These are phyloP conservation scores for Candida loeiensis DNA, from an alignment of 805 yeast genomes.

Conservation along the genomic window DNA sequence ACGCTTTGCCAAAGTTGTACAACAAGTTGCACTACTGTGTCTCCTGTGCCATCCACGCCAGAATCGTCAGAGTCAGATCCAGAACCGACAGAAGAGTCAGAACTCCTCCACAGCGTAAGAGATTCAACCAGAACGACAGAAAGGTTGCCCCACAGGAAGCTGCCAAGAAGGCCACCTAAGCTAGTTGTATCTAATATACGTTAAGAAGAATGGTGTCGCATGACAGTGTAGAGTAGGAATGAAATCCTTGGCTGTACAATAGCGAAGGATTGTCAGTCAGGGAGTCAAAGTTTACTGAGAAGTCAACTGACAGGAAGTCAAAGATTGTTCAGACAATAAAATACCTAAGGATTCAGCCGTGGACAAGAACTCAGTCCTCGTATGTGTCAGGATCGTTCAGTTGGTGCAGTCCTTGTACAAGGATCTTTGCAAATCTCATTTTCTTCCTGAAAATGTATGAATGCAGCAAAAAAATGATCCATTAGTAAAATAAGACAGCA, in stretches of 20 bases:
- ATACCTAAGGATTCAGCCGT: too few relatives aligned
- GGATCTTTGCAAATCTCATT: too few relatives aligned
- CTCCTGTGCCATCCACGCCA: slow-evolving; percentile 99
- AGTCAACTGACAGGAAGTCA: too few relatives aligned
- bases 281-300: too few relatives aligned
- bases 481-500: too few relatives aligned
- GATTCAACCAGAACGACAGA: slow-evolving; percentile 88
- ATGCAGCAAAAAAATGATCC: too few relatives aligned
- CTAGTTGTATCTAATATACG: slow-evolving; percentile 1
- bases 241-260: neutral
- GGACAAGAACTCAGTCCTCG: too few relatives aligned
- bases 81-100: slow-evolving; percentile 98
- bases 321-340: neutral
- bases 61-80: slow-evolving; percentile 99
- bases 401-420: too few relatives aligned
- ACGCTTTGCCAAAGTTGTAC: slow-evolving; percentile 99
- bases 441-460: too few relatives aligned
- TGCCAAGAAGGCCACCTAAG: slow-evolving; percentile 83
- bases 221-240: neutral
- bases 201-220: slow-evolving; percentile 2
- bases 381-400: too few relatives aligned
- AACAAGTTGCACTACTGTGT: slow-evolving; percentile 99
- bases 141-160: slow-evolving; percentile 96
- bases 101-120: slow-evolving; percentile 98
- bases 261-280: too few relatives aligned